phyloP scores from a whole-genome alignment of 2,329 filamentous ascomycete species.

The Calonectria pseudoreteaudii region DNA sequence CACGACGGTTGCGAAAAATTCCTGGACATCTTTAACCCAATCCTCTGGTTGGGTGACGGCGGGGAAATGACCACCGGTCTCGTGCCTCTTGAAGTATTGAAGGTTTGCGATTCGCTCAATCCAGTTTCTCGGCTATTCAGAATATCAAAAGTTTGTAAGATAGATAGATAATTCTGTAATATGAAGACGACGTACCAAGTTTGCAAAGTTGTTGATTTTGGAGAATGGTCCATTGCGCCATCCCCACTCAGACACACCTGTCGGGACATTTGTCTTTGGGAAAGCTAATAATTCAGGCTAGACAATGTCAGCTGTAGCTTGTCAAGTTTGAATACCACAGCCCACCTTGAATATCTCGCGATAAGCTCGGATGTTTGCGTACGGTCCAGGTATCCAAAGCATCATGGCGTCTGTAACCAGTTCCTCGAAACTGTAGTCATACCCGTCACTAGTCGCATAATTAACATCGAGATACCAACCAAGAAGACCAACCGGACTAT shows the following conservation, averaged over 20 bases:
- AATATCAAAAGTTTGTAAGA: background rate
- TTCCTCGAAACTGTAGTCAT: background rate
- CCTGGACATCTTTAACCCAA: background rate
- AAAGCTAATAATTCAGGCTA: background rate
- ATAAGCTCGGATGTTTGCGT: background rate
- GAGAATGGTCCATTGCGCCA: background rate
- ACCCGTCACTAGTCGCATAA: background rate
- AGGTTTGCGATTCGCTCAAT: background rate
- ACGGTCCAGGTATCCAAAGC: background rate
- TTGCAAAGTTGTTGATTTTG: background rate
- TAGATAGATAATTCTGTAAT: background rate
- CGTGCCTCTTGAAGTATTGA: background rate
- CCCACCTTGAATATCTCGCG: background rate
- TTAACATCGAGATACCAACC: background rate
- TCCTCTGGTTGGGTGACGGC: background rate
- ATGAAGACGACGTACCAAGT: background rate
- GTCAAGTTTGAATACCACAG: too few relatives aligned
- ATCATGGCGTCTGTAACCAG: background rate
- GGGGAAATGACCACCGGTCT: background rate
- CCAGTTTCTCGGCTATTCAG: background rate
- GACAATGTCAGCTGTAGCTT: background rate
- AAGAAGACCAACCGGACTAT: background rate
- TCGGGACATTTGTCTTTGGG: background rate
- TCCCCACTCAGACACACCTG: background rate
- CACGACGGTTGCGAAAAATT: background rate